Conservation (phyloP, 495 filamentous ascomycete species). For the Lentithecium fluviatile region DNA sequence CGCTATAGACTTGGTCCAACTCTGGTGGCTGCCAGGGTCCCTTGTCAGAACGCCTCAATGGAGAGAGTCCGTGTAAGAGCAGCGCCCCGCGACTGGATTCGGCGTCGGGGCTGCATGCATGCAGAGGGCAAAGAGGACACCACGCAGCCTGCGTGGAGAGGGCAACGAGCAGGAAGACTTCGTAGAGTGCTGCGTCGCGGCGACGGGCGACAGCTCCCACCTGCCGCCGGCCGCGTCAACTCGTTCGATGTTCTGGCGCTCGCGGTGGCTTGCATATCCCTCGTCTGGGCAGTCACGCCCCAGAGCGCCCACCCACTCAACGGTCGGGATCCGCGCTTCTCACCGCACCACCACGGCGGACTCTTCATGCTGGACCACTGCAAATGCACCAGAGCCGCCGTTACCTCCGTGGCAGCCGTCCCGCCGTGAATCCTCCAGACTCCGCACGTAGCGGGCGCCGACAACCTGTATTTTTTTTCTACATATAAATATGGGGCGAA, state of each 20-base stretch:
- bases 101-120: background rate
- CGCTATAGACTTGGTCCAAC: background rate
- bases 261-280: slow-evolving; percentile 1
- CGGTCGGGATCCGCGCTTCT: background rate
- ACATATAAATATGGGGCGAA: slow-evolving; percentile 4
- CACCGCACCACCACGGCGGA: background rate
- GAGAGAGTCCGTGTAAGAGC: too few relatives aligned
- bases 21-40: too few relatives aligned
- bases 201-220: too few relatives aligned
- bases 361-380: background rate
- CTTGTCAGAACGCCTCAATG: too few relatives aligned
- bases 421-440: background rate
- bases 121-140: background rate
- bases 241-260: background rate
- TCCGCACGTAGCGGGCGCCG: slow-evolving; percentile 7
- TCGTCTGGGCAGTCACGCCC: background rate
- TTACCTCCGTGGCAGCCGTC: background rate
- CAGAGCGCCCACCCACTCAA: background rate
- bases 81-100: background rate
- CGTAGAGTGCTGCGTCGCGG: too few relatives aligned
- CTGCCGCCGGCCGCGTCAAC: too few relatives aligned
- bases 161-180: too few relatives aligned
- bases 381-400: background rate
- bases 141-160: too few relatives aligned
- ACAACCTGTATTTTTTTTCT: background rate